These are phyloP conservation scores for Quercus phellos DNA, from an alignment of 331 rosid genomes.

Conservation along the genomic window DNA sequence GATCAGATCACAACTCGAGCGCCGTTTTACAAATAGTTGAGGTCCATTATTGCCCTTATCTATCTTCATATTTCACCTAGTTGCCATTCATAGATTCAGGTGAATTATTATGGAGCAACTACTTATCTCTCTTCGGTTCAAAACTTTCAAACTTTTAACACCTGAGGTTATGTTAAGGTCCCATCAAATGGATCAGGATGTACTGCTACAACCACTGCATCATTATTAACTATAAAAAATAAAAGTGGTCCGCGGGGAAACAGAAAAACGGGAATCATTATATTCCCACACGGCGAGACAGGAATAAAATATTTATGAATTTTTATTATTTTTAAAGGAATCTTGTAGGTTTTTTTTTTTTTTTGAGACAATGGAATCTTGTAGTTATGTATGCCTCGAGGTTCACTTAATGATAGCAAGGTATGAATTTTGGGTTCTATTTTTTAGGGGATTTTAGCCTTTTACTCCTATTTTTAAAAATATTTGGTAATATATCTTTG, in stretches of 20 bases:
- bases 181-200: too few species aligned
- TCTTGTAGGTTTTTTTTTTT: not conserved
- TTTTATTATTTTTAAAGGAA: not conserved
- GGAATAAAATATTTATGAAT: not conserved
- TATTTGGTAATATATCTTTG: too few species aligned
- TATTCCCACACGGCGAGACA: not conserved
- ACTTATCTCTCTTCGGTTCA: not conserved
- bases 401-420: too few species aligned
- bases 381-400: too few species aligned
- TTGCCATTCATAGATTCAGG: not conserved
- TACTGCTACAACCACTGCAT: too few species aligned
- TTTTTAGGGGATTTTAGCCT: too few species aligned
- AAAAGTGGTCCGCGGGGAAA: not conserved
- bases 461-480: too few species aligned
- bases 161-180: not conserved
- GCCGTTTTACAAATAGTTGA: constrained; percentile 34
- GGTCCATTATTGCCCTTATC: not conserved
- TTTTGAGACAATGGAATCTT: not conserved
- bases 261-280: not conserved
- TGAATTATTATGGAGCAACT: too few species aligned
- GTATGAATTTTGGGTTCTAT: too few species aligned
- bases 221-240: not conserved
- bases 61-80: not conserved
- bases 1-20: not conserved
- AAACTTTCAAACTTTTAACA: not conserved